Evolutionary conservation across 805 yeast species (phyloP).

Genomic region (Candida insectalens): DNA sequence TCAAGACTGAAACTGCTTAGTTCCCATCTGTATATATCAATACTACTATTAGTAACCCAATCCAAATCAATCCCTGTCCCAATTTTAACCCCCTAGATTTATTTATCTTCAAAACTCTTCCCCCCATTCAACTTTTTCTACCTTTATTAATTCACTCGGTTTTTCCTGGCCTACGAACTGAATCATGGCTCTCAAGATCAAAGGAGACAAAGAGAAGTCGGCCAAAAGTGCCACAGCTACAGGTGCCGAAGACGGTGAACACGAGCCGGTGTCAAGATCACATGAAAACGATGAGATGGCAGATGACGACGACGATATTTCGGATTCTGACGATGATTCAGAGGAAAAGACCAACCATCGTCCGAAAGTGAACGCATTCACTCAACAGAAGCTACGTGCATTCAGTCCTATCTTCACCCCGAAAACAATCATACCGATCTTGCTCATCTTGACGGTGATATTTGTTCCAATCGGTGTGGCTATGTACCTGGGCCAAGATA

Average conservation of each 20-base stretch:
- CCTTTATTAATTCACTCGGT: not conserved
- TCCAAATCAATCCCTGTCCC: not conserved
- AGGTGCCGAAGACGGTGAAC: too few relatives aligned
- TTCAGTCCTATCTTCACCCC: conserved; percentile 83
- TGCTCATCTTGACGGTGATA: conserved; percentile 62
- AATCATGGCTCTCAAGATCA: too few relatives aligned
- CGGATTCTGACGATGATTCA: conserved; percentile 31
- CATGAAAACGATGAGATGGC: conserved; percentile 13
- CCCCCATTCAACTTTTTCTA: not conserved
- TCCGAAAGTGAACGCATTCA: conserved; percentile 53
- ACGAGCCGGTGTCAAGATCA: too few relatives aligned
- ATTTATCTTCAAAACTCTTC: too few relatives aligned
- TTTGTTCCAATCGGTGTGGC: conserved; percentile 92
- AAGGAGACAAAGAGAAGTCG: too few relatives aligned
- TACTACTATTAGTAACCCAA: too few relatives aligned
- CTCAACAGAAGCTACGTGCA: conserved; percentile 46
- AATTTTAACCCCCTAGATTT: not conserved
- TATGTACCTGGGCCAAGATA: conserved; percentile 60
- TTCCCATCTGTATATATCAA: too few relatives aligned
- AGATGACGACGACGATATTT: conserved; percentile 29
- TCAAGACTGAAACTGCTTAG: too few relatives aligned
- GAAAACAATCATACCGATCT: conserved; percentile 78
- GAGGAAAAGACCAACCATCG: conserved; percentile 41
- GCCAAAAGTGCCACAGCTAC: too few relatives aligned
- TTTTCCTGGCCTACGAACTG: too few relatives aligned